Conservation (phyloP, 768 basidiomycete species). For the Mycena albidolilacea region DNA sequence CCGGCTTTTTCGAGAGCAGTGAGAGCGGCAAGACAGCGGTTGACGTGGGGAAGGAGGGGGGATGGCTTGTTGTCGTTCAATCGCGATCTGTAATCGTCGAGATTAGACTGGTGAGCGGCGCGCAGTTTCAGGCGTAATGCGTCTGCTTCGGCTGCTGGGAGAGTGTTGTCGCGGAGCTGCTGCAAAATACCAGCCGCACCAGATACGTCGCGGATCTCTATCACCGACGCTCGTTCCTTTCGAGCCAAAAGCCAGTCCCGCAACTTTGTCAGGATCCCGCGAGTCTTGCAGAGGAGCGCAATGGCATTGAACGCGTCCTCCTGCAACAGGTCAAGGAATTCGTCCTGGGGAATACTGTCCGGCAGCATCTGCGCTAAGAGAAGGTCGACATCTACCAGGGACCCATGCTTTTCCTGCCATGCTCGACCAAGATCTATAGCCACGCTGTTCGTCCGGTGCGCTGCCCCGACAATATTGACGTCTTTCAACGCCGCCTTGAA, state of each 20-base stretch:
- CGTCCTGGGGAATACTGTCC: constrained; percentile 34
- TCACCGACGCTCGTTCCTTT: constrained; percentile 33
- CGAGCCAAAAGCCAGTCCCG: constrained; percentile 35
- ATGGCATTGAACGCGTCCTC: constrained; percentile 35
- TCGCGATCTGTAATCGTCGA: constrained; percentile 33
- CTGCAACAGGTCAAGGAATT: constrained; percentile 34
- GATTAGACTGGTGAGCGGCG: constrained; percentile 34
- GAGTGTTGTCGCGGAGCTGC: constrained; percentile 15
- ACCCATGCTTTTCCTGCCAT: constrained; percentile 35
- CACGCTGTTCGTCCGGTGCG: constrained; percentile 17
- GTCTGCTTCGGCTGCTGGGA: constrained; percentile 2
- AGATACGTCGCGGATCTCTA: constrained; percentile 36
- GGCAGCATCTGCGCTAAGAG: constrained; percentile 34
- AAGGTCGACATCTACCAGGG: constrained; percentile 34
- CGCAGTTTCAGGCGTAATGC: constrained; percentile 33
- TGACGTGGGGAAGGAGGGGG: constrained; percentile 34
- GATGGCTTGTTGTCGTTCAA: constrained; percentile 20
- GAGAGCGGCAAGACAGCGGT: constrained; percentile 31
- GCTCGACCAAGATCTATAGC: constrained; percentile 35
- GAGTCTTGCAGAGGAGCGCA: constrained; percentile 36
- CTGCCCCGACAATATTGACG: constrained; percentile 33
- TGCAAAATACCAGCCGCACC: constrained; percentile 33
- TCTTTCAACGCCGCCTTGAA: constrained; percentile 35
- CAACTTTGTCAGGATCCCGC: constrained; percentile 28
- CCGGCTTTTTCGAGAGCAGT: constrained; percentile 38